Evolutionary conservation across 768 basidiomycete genomes (phyloP), one percentile per base, ranked within the genome.

Genomic region (Calvatia gigantea): DNA sequence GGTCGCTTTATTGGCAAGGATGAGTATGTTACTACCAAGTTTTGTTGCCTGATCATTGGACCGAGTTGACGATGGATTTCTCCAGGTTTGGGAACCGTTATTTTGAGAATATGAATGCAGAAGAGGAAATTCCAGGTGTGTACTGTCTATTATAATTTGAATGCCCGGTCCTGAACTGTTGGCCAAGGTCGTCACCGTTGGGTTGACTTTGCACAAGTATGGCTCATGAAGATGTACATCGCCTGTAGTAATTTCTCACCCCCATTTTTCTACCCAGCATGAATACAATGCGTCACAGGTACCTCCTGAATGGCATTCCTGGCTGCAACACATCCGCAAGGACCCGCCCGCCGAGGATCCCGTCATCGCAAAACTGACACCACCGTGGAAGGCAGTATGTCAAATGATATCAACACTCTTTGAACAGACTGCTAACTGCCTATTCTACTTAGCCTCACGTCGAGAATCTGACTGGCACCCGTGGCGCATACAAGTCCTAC

Each of bases 251-350:
- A 29, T 33, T 9, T 29, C 25, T 29, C 50, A 48, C 53, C 27
- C 50, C 38, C 43, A 54, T 25, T 62, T 35, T 32, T 32, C 23
- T 28, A 27, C 43, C 14, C 58, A 91, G 83, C 91, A 94, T 66
- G 83, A 94, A 59, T 86, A 79, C 72, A 89, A 98, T 64, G 92
- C 91, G n/a, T 81, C 91, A 0, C 96, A 99, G 75, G 86, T 97
- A 32, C 91, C 94, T 14, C 83, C 95, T 0, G 94, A 96, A 72
- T 98, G 96, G 96, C 96, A 97, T 74, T 85, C 94, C 4, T 98
- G 95, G 95, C 73, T 98, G 33, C 79, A 81, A 8, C 94, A 97
- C 66, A 97, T 96, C 64, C 89, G 96, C 46, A 82, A 85, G 61
- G 83, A 86, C 23, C 81, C 93, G 4, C 96, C 96, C 0, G 74